Evolutionary conservation across 1,284 basidiomycete genomes (phyloP), one percentile per base, ranked within the genome.

Genomic region (Cystobasidiaceae sp.): DNA sequence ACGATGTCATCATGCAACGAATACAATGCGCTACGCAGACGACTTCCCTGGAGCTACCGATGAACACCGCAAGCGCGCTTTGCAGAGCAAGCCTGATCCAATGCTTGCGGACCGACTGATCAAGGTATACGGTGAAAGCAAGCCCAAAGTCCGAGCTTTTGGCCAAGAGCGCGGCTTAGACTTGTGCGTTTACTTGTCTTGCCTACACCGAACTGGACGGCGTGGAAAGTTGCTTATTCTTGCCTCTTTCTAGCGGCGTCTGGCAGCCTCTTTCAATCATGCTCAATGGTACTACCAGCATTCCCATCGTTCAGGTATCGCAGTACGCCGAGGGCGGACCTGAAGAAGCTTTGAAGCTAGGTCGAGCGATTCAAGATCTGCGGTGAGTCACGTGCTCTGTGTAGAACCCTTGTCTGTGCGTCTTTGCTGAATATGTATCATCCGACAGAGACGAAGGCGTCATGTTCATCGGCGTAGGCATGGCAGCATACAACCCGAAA

Each of bases 261-360:
- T 64, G 61, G 61, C 33, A 25, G 19, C 61, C 61, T 34, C 49
- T 64, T 32, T 32, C 33, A 25, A 34, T 46, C n/a, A 64, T 64
- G 61, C 56, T 64, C 33, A 50, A 50, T 34, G 61, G 41, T 13
- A 54, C 61, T 5, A 21, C 44, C 17, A 33, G 48, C 56, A 49
- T 64, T 21, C 61, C 61, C 4, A 21, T 64, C 17, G 61, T 64
- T 5, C 61, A 64, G 33, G 52, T 64, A 8, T 51, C 61, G 8
- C 23, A 56, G 21, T 34, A 27, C 3, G 33, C 55, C 28, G 48
- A 51, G 5, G 61, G 61, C 5, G 55, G 51, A 48, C 8, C 61
- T 25, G 23, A 30, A 5, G 27, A 37, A 21, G 50, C 48, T 2
- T 33, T 64, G 7, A 21, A 46, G 41, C 13, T 64, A 13, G 61